Evolutionary conservation across 371 early-diverging fungal genomes (phyloP).

Genomic region (Syncephalastrum racemosum): DNA sequence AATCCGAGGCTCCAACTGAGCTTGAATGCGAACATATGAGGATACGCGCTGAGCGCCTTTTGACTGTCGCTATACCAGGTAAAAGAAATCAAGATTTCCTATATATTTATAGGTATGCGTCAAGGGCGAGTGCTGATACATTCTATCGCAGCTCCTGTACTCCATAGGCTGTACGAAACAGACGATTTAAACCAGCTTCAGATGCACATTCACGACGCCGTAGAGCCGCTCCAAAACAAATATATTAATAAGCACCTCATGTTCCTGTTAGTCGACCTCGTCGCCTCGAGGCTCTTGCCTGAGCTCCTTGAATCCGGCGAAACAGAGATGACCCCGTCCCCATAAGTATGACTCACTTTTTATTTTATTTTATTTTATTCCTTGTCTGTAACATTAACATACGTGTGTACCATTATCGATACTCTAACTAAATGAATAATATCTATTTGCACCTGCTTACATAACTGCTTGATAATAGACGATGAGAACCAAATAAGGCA

Average conservation of each 20-base stretch:
- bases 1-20: conserved; percentile 33
- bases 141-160: too few species aligned
- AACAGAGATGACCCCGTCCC: neutral
- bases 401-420: too few species aligned
- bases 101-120: neutral
- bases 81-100: conserved; percentile 8
- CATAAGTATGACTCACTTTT: too few species aligned
- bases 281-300: conserved; percentile 39
- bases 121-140: too few species aligned
- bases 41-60: conserved; percentile 38
- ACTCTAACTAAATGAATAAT: too few species aligned
- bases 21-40: conserved; percentile 36
- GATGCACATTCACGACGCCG: conserved; percentile 33
- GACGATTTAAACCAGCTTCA: conserved; percentile 37
- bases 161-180: conserved; percentile 30
- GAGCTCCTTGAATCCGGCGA: conserved; percentile 19
- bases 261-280: conserved; percentile 40
- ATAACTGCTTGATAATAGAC: too few species aligned
- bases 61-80: conserved; percentile 43
- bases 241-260: conserved; percentile 48
- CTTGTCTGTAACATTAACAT: too few species aligned
- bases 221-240: conserved; percentile 47
- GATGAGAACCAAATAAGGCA: too few species aligned
- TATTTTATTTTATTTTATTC: too few species aligned
- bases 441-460: too few species aligned